Base-by-base conservation (phyloP, 257 asterid species). In the Pogostemon cablin region DNA sequence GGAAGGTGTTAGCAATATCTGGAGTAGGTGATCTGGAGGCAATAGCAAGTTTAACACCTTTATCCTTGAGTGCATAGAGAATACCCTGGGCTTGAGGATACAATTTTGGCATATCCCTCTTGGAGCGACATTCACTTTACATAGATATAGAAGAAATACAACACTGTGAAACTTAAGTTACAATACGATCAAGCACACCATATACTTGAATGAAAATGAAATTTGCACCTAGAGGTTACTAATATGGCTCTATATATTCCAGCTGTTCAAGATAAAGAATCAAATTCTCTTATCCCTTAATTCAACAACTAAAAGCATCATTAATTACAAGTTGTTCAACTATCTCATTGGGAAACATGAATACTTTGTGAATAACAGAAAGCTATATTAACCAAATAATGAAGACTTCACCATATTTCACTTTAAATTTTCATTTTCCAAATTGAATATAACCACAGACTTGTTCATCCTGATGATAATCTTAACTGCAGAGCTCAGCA, bases 1-100 rank as follows among this genome's bases (percentile, higher is more conserved):
- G 83, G 76, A 90, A 92, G 1, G 96, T 67, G 63, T 82, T 81
- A 0, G 98, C 98, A 54, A 86, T 81, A 75, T 92, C 98, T 5
- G 98, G 90, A 67, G 98, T 82, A 15, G 92, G 92, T 7, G 92
- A 86, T 74, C 92, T 82, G 9, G 92, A 86, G 71, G 92, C 92
- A 50, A 86, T 82, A 25, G 89, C 92, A 62, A 86, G 43, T 62
- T 72, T 67, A 38, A 80, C 81, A 43, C 92, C 92, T 73, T 86
- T 86, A 68, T 78, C 89, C 78, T 82, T 82, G 72, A 86, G 85
- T 40, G 92, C 89, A 59, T 73, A 62, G 47, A 86, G 74, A 67
- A 84, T 77, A 15, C 92, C 92, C 38, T 82, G 80, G 42, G 92
- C 89, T 10, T 86, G 83, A 46, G 92, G 89, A 75, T 86, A 84